Percentiles rank a stretch among this genome's conserved stretches.
Evolutionary conservation across 495 filamentous ascomycete genomes (phyloP).

Genomic region (Cercophora sp.): DNA sequence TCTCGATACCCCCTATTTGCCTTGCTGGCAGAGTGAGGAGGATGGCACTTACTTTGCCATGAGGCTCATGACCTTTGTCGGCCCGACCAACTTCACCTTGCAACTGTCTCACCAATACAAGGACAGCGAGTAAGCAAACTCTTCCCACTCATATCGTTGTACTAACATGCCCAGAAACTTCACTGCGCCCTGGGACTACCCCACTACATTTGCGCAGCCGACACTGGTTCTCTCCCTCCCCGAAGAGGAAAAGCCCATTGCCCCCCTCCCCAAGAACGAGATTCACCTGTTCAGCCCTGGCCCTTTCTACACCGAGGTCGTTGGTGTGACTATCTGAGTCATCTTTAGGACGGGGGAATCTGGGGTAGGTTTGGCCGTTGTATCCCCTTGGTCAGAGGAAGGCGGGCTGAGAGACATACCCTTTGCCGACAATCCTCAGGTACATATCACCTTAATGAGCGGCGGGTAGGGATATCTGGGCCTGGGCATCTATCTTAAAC

Average conservation of each 20-base stretch:
- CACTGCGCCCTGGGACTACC: conserved; percentile 20
- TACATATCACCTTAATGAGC: too few relatives aligned
- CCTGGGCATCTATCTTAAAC: too few relatives aligned
- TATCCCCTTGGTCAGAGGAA: too few relatives aligned
- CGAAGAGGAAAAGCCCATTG: too few relatives aligned
- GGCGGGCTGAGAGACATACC: too few relatives aligned
- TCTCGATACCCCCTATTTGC: conserved; percentile 13
- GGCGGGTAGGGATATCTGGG: too few relatives aligned
- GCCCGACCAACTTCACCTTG: conserved; percentile 29
- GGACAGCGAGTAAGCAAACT: conserved; percentile 26
- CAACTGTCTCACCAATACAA: conserved; percentile 28
- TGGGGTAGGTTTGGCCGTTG: too few relatives aligned
- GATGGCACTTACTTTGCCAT: conserved; percentile 22
- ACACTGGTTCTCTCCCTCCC: too few relatives aligned
- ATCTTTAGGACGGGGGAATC: neutral
- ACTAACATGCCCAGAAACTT: conserved; percentile 20
- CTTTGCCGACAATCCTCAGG: too few relatives aligned
- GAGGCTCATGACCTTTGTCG: conserved; percentile 21
- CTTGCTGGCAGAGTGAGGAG: conserved; percentile 20
- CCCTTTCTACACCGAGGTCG: conserved; percentile 14
- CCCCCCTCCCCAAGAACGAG: too few relatives aligned
- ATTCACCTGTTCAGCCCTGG: conserved; percentile 11
- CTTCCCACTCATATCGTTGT: neutral
- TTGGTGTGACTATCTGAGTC: conserved; percentile 13
- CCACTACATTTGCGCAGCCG: conserved; percentile 18